A percentile compares a stretch with the other conserved stretches of the same genome.
Evolutionary conservation across 2,329 filamentous ascomycete genomes (phyloP).

Genomic region (Penicillium sclerotigenum): DNA sequence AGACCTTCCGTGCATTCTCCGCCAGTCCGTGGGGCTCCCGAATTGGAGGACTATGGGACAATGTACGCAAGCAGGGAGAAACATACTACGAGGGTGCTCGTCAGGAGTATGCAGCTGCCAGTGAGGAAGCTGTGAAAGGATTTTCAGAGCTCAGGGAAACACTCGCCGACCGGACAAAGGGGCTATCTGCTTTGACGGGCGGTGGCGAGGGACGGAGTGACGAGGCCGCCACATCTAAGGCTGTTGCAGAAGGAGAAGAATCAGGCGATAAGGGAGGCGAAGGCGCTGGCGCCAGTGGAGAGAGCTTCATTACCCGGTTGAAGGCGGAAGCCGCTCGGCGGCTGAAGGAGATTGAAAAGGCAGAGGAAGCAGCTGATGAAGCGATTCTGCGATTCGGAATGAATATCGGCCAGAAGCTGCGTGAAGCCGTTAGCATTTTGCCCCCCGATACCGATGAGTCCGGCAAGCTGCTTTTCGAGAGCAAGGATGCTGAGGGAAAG

Average conservation of each 20-base stretch:
- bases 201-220: constrained; percentile 28
- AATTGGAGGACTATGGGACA: constrained; percentile 84
- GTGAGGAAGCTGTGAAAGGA: constrained; percentile 77
- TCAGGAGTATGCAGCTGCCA: constrained; percentile 76
- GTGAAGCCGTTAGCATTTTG: constrained; percentile 84
- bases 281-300: constrained; percentile 42
- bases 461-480: constrained; percentile 81
- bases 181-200: constrained; percentile 53
- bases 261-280: constrained; percentile 17
- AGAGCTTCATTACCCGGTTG: constrained; percentile 71
- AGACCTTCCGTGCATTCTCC: constrained; percentile 92
- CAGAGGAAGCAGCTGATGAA: constrained; percentile 94
- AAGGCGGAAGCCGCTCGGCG: constrained; percentile 74
- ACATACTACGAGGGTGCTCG: constrained; percentile 79
- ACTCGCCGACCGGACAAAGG: constrained; percentile 70
- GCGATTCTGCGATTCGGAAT: constrained; percentile 86
- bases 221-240: constrained; percentile 30
- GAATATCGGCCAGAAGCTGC: constrained; percentile 84
- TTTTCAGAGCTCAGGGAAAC: constrained; percentile 67
- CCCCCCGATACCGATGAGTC: constrained; percentile 59
- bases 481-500: constrained; percentile 83
- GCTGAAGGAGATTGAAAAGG: constrained; percentile 82
- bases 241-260: constrained; percentile 19
- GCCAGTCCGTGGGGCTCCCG: constrained; percentile 85
- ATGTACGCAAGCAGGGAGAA: constrained; percentile 91